Evolutionary conservation across 2,329 filamentous ascomycete genomes (phyloP), one percentile per base, ranked within the genome.

Genomic region (Monilinia vaccinii-corymbosi): DNA sequence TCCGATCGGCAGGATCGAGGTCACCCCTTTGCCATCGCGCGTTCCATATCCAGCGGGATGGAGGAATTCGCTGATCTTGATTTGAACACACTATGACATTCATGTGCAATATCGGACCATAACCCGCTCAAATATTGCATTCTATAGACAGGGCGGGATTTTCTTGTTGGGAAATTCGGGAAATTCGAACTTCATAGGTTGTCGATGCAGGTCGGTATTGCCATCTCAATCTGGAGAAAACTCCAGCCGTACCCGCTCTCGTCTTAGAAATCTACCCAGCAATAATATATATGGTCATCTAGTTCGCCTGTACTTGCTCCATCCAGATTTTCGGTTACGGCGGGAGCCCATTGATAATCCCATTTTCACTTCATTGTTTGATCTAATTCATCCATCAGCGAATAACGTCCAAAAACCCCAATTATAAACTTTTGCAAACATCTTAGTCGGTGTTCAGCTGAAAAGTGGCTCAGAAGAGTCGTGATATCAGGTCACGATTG

Each of bases 401-500:
- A 25, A 14, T 13, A 36, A 13, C 47, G 18, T 31, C 23, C 32
- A 14, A 32, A 31, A 23, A 44, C 16, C 18, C 57, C 31, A 46
- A 55, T 40, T 46, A 53, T 40, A 59, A 55, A 13, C 49, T 31
- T 1, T 13, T 53, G 38, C 38, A 23, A 38, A 45, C 42, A 11
- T 28, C 18, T 44, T n/a, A 23, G 34, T 32, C 28, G 38, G 23
- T 45, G 21, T 42, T 46, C 57, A 47, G 57, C 57, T 55, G 49
- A 59, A 55, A 55, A 51, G 34, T 36, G 45, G 32, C 25, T 25
- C 25, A 21, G 38, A 45, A 38, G 21, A 23, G 21, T 34, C 38
- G 23, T 56, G 53, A 36, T n/a, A 56, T 32, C n/a, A 45, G 46
- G 36, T 52, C 36, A 42, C 32, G n/a, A 51, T 18, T 52, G 56